Conservation (phyloP, 75 land plant genomes). For the Azolla pinnata region DNA sequence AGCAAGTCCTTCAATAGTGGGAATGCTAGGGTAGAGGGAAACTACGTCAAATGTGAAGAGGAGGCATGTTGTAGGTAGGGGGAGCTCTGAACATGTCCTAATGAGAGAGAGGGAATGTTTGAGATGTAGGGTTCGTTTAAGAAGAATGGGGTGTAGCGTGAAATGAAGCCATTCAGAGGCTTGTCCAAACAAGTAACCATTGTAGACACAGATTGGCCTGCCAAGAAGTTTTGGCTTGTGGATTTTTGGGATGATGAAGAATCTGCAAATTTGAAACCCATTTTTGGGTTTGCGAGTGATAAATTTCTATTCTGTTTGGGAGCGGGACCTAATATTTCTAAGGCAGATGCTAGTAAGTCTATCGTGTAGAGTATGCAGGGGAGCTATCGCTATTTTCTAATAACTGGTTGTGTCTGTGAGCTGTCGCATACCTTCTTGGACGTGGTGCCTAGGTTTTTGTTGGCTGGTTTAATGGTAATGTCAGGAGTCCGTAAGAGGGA, state of each 20-base stretch:
- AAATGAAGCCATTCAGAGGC: too few species aligned
- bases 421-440: background rate
- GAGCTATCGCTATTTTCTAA: background rate
- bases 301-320: background rate
- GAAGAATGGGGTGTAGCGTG: constrained; percentile 2
- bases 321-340: background rate
- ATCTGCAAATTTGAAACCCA: background rate
- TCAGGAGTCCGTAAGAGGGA: too few species aligned
- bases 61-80: background rate
- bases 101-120: constrained; percentile 6
- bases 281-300: background rate
- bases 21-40: constrained; percentile 7
- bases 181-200: background rate
- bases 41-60: constrained; percentile 13
- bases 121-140: background rate
- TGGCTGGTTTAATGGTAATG: too few species aligned
- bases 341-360: background rate
- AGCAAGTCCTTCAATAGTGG: background rate
- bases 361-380: background rate
- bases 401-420: background rate
- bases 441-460: too few species aligned
- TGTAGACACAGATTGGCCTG: constrained; percentile 9
- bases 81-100: too few species aligned
- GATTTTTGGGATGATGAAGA: background rate
- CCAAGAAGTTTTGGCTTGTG: constrained; percentile 5